phyloP scores from a whole-genome alignment of 2,329 filamentous ascomycete genomes.

The Alternaria atra region DNA sequence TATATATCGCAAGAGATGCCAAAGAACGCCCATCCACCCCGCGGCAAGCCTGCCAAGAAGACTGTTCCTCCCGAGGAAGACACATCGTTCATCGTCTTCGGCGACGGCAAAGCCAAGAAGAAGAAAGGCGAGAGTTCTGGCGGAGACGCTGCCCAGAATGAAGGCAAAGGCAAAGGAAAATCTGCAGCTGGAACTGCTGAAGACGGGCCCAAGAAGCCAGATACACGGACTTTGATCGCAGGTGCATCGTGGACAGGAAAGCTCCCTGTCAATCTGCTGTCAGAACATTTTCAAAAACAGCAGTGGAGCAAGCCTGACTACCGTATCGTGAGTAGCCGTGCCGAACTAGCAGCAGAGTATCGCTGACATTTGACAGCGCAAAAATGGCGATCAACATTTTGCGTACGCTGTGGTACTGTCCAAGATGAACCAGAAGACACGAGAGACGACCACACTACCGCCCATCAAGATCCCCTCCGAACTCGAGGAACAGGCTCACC shows the following conservation, averaged over 20 bases:
- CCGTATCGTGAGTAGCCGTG: conserved; percentile 67
- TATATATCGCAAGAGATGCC: conserved; percentile 49
- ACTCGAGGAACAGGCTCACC: conserved; percentile 77
- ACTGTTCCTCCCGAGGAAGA: conserved; percentile 56
- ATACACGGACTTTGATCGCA: conserved; percentile 81
- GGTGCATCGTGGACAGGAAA: conserved; percentile 98
- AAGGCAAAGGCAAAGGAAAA: conserved; percentile 49
- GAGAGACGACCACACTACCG: conserved; percentile 76
- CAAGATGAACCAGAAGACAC: conserved; percentile 79
- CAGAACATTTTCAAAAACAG: conserved; percentile 94
- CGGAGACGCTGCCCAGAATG: conserved; percentile 18
- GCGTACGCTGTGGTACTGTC: conserved; percentile 79
- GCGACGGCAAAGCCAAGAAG: conserved; percentile 56
- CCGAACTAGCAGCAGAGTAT: too few relatives aligned
- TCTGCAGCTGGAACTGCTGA: conserved; percentile 35
- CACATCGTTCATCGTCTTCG: conserved; percentile 60
- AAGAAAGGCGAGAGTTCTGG: conserved; percentile 43
- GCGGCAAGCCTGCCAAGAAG: conserved; percentile 53
- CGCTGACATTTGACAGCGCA: conserved; percentile 58
- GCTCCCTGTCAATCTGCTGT: conserved; percentile 89
- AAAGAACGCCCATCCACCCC: conserved; percentile 60
- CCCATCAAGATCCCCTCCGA: conserved; percentile 82
- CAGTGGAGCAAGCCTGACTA: conserved; percentile 96
- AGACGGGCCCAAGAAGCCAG: conserved; percentile 65
- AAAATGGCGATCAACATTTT: conserved; percentile 79